Evolutionary conservation across 208 protist genomes (phyloP).

Genomic region (Trypanosoma melophagium): DNA sequence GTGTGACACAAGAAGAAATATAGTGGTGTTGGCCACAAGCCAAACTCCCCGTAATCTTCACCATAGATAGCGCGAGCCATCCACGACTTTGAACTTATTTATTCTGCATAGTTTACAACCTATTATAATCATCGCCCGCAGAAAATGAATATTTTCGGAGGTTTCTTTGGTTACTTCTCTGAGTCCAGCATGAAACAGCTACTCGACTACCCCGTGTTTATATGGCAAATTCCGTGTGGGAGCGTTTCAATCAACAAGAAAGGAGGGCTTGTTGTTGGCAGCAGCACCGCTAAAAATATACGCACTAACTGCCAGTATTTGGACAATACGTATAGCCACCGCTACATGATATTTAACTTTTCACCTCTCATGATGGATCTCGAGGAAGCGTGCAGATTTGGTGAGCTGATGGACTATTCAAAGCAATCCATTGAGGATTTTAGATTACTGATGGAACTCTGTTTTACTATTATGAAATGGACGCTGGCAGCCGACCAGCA

Average conservation of each 20-base stretch:
- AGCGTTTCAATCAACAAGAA: constrained; percentile 49
- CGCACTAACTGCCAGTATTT: constrained; percentile 43
- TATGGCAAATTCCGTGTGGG: constrained; percentile 77
- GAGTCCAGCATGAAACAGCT: constrained; percentile 36
- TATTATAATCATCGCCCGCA: no score
- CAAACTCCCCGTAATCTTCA: no score
- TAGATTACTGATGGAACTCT: constrained; percentile 70
- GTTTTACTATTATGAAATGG: constrained; percentile 74
- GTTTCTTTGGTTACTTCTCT: constrained; percentile 38
- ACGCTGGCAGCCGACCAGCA: constrained; percentile 27
- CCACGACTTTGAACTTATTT: no score
- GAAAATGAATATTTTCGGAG: constrained; percentile 55
- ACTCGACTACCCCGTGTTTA: constrained; percentile 65
- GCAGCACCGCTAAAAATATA: constrained; percentile 47
- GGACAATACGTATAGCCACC: constrained; percentile 45
- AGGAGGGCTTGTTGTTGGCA: constrained; percentile 36
- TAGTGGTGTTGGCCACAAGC: no score
- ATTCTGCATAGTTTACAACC: no score
- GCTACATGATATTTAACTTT: constrained; percentile 84
- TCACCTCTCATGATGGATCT: constrained; percentile 77
- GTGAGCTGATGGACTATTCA: constrained; percentile 76
- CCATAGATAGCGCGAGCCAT: no score
- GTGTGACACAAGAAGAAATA: neutral
- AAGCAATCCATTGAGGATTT: constrained; percentile 75
- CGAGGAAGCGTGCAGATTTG: constrained; percentile 44